These are phyloP conservation scores for Cyclospora cayetanensis DNA, from an alignment of 169 alveolate genomes.

Conservation along the genomic window DNA sequence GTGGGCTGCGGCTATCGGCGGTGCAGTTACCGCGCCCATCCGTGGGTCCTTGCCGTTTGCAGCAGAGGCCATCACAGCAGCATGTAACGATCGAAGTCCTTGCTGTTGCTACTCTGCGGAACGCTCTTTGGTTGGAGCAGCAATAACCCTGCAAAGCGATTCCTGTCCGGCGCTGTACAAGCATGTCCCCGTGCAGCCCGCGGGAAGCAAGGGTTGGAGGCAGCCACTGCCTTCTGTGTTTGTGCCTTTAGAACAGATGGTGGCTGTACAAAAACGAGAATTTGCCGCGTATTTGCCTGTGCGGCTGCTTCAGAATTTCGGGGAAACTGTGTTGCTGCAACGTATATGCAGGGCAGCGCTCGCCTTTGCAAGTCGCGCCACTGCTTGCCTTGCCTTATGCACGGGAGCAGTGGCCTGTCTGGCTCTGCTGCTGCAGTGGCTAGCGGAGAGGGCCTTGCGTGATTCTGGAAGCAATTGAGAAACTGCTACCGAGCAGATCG, in stretches of 20 bases:
- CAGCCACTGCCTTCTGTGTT: constrained; percentile 39
- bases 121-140: neutral
- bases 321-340: neutral
- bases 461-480: too few species aligned
- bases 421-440: constrained; percentile 41
- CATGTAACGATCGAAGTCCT: neutral
- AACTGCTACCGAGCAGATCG: too few species aligned
- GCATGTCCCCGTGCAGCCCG: neutral
- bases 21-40: neutral
- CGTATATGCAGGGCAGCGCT: constrained; percentile 27
- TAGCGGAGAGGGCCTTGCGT: neutral
- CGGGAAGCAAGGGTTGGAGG: neutral
- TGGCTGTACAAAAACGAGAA: neutral
- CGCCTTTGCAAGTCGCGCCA: neutral
- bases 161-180: constrained; percentile 9
- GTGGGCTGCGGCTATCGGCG: neutral
- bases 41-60: neutral
- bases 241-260: neutral
- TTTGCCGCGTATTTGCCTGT: neutral
- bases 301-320: neutral
- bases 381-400: neutral
- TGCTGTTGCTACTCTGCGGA: constrained; percentile 34
- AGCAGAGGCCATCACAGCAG: constrained; percentile 6
- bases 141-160: neutral
- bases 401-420: constrained; percentile 22